phyloP scores from a whole-genome alignment of 768 basidiomycete genomes.

The Termitomyces sp. region DNA sequence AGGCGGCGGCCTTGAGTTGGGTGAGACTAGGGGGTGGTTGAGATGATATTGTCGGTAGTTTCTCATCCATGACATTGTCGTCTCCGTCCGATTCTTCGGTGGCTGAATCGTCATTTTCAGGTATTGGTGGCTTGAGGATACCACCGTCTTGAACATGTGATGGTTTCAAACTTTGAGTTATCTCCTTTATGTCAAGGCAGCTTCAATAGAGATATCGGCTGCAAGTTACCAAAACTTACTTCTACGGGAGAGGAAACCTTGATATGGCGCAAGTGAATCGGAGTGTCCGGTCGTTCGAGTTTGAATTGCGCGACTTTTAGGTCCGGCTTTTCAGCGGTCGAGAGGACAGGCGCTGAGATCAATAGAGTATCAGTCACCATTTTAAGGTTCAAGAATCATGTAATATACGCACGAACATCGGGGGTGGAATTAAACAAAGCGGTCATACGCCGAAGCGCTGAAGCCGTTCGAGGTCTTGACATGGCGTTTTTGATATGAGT shows the following conservation, averaged over 20 bases:
- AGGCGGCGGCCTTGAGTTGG: constrained; percentile 1
- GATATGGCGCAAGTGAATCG: constrained; percentile 10
- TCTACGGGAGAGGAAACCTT: constrained; percentile 8
- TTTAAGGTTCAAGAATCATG: constrained; percentile 2
- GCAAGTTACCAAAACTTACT: constrained; percentile 1
- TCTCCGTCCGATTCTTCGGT: constrained; percentile 40
- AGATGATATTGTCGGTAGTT: neutral
- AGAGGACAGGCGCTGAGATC: constrained; percentile 44
- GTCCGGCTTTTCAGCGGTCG: constrained; percentile 38
- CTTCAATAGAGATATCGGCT: neutral
- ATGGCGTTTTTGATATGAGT: constrained; percentile 70
- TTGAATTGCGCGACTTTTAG: constrained; percentile 22
- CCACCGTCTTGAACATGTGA: neutral
- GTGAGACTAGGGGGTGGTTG: neutral
- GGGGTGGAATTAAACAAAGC: constrained; percentile 64
- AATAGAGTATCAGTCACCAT: constrained; percentile 2
- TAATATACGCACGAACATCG: constrained; percentile 52
- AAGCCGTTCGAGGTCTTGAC: constrained; percentile 62
- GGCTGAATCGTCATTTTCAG: constrained; percentile 35
- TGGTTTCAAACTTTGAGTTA: neutral
- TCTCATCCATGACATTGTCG: constrained; percentile 16
- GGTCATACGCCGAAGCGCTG: constrained; percentile 63
- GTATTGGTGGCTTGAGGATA: constrained; percentile 11
- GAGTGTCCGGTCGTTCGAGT: constrained; percentile 8
- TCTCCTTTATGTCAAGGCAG: constrained; percentile 3